Evolutionary conservation across 2,329 filamentous ascomycete genomes (phyloP), one percentile per base, ranked within the genome.

Genomic region (Penicillium verrucosum): DNA sequence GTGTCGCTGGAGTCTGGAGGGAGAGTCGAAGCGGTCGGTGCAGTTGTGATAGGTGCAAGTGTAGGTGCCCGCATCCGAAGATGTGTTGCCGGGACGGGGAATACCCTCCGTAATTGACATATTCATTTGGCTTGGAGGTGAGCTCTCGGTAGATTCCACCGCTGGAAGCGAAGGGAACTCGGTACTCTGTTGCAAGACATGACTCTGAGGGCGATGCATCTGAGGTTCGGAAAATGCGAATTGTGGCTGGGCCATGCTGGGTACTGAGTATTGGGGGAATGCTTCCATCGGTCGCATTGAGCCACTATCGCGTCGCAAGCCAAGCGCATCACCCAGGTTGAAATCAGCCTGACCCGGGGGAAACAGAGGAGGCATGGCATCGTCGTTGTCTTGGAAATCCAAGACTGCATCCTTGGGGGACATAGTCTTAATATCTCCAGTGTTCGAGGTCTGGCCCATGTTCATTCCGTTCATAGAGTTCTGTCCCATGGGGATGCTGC

Each of bases 41-140:
- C 94, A 97, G 11, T 92, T 91, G 68, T 96, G 92, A 68, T 96
- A 96, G 0, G 92, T 97, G 75, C 94, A 99, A 1, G 92, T 96
- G 76, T 97, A 99, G 0, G 92, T 96, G 12, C 93, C 93, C 21
- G 87, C 84, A 63, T 96, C 90, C 0, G 91, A 89, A 16, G 80
- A 80, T 2, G 87, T 86, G 40, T 85, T 81, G 1, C 78, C 73
- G 0, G 91, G 90, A 78, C 84, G 79, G 60, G 78, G 70, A 38
- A 74, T 66, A 29, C 70, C 65, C 51, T 71, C 64, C 10, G 65
- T 60, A 36, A 65, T 66, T 32, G 77, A 71, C 40, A 75, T 72
- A 25, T 65, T 66, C 43, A 65, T 45, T 50, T 66, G 58, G 21
- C 56, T 68, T 57, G 76, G 72, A 30, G 78, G 74, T 30, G 73